Evolutionary conservation across 495 filamentous ascomycete species (phyloP).

Genomic region (Neurospora sp.): DNA sequence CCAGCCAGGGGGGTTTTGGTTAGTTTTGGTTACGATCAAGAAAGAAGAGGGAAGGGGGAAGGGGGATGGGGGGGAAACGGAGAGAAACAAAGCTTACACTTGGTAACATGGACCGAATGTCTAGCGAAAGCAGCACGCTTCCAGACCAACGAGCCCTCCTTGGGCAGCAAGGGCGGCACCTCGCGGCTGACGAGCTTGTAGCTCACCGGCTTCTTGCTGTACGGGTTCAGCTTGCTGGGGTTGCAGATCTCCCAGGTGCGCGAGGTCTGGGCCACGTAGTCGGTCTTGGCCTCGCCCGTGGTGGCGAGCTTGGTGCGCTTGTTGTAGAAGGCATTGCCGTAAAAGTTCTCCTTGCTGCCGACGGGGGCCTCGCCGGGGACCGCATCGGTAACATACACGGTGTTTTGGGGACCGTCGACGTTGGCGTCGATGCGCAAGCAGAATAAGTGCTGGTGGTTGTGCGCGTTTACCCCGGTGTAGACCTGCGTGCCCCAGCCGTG

Average conservation of each 20-base stretch:
- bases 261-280: slow-evolving; percentile 71
- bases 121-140: slow-evolving; percentile 87
- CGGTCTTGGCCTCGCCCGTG: slow-evolving; percentile 58
- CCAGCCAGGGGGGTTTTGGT: too few relatives aligned
- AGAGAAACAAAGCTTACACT: slow-evolving; percentile 47
- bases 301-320: slow-evolving; percentile 75
- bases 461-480: slow-evolving; percentile 50
- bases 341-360: slow-evolving; percentile 73
- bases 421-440: slow-evolving; percentile 85
- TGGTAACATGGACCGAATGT: slow-evolving; percentile 86
- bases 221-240: slow-evolving; percentile 70
- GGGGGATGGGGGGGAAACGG: background rate
- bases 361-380: slow-evolving; percentile 54
- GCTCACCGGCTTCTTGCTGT: slow-evolving; percentile 75
- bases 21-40: too few relatives aligned
- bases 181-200: slow-evolving; percentile 92
- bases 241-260: slow-evolving; percentile 92
- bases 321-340: slow-evolving; percentile 93
- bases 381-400: slow-evolving; percentile 75
- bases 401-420: slow-evolving; percentile 80
- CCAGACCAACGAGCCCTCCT: slow-evolving; percentile 78
- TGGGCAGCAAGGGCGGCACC: slow-evolving; percentile 69
- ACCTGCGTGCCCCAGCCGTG: slow-evolving; percentile 90
- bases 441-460: slow-evolving; percentile 95
- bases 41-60: background rate